Evolutionary conservation across 2,329 filamentous ascomycete species (phyloP).

Genomic region (Neopestalotiopsis sp.): DNA sequence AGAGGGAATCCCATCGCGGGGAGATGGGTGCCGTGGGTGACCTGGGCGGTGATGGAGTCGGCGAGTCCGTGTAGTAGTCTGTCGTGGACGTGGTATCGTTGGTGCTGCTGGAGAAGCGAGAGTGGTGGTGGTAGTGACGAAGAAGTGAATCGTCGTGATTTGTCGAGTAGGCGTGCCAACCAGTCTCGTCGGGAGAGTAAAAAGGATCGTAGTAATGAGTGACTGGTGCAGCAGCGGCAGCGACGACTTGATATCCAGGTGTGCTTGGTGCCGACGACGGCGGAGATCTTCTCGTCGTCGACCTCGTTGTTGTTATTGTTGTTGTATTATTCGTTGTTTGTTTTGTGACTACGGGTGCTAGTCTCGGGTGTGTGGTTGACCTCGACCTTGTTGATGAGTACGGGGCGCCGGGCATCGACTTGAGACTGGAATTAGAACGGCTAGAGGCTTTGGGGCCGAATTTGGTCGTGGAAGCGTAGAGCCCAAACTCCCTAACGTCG

Average conservation of each 20-base stretch:
- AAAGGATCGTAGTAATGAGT: slow-evolving; percentile 12
- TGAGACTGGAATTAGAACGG: neutral
- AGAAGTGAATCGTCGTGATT: slow-evolving; percentile 16
- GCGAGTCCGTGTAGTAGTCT: slow-evolving; percentile 24
- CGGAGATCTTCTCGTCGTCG: slow-evolving; percentile 19
- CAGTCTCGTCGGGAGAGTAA: slow-evolving; percentile 14
- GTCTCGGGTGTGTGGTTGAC: slow-evolving; percentile 18
- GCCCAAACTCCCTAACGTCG: slow-evolving; percentile 30
- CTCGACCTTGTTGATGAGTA: neutral
- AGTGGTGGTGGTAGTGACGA: slow-evolving; percentile 23
- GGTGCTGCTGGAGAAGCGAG: slow-evolving; percentile 11
- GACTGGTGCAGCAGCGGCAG: neutral
- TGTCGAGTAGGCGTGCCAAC: neutral
- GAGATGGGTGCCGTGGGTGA: slow-evolving; percentile 40
- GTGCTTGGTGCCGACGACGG: slow-evolving; percentile 14
- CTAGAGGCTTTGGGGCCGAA: slow-evolving; percentile 6
- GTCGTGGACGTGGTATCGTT: slow-evolving; percentile 1
- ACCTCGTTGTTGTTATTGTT: slow-evolving; percentile 24
- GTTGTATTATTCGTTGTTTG: slow-evolving; percentile 18
- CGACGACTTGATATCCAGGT: neutral
- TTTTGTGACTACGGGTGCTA: slow-evolving; percentile 18
- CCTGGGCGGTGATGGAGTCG: slow-evolving; percentile 39
- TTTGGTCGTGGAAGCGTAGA: slow-evolving; percentile 24
- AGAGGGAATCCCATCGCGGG: slow-evolving; percentile 53
- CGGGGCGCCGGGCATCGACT: neutral